Conservation (phyloP, 352 stramenopile species). For the Phytophthora colocasiae region DNA sequence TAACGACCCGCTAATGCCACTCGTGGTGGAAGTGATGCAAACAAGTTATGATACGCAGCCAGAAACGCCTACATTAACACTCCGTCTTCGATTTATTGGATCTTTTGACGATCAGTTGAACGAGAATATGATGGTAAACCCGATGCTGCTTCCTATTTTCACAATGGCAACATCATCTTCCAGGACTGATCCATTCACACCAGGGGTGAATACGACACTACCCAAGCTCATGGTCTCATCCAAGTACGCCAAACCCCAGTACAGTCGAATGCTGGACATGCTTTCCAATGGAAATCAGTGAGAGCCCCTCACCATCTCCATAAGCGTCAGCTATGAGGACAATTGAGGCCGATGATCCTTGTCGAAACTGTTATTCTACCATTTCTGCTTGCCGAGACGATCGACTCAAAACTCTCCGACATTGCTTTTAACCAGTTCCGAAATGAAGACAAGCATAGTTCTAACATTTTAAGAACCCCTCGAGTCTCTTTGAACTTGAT, state of each 20-base stretch:
- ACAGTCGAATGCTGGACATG: conserved; percentile 11
- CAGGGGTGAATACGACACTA: neutral
- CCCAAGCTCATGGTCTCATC: conserved; percentile 10
- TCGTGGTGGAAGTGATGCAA: conserved; percentile 2
- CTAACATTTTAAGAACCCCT: neutral
- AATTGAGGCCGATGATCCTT: neutral
- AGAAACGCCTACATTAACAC: neutral
- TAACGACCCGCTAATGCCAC: neutral
- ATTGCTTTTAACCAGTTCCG: neutral
- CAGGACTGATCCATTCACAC: neutral
- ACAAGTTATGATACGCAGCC: neutral
- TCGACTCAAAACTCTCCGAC: conserved; percentile 8
- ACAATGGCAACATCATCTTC: neutral
- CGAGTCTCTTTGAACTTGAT: conserved; percentile 5
- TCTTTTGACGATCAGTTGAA: conserved; percentile 4
- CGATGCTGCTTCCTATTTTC: conserved; percentile 6
- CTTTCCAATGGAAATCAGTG: conserved; percentile 2
- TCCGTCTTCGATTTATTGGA: conserved; percentile 8
- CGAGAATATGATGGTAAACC: conserved; percentile 18
- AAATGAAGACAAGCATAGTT: neutral
- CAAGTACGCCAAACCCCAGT: conserved; percentile 5
- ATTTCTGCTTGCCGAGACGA: neutral
- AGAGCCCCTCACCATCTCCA: neutral
- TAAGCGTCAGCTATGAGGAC: neutral
- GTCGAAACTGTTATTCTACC: neutral